Evolutionary conservation across 1,284 basidiomycete genomes (phyloP), one percentile per base, ranked within the genome.

Genomic region (Sporisorium scitamineum): DNA sequence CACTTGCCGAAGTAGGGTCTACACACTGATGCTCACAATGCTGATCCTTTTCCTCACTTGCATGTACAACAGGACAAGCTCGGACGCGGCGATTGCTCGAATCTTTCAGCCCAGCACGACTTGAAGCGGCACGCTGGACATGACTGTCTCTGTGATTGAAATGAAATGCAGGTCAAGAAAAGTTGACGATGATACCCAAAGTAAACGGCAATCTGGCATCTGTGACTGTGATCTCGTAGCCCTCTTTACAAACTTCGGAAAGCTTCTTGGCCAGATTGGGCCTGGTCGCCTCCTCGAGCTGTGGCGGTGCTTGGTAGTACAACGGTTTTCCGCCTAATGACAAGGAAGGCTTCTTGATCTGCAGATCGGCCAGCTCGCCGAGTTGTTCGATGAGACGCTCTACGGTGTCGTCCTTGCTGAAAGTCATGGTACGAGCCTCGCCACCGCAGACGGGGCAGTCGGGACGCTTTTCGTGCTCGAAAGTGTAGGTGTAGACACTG

Each of bases 371-470:
- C 27, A 76, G 24, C 32, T 83, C 82, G 2, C 34, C 29, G 7
- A 85, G 45, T 41, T 61, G 47, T 16, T 83, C 83, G 16, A 84
- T 57, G n/a, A 85, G 41, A 3, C 60, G 54, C 29, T 72, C 65
- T 14, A 85, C 55, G 8, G 63, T 76, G 29, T 60, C 64, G 0
- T 69, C 52, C 18, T 13, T 8, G 10, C 7, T 18, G 9, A 83
- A 65, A 0, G 44, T 22, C 26, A 85, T 24, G 1, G 55, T 37
- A 0, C 81, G 60, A 9, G 64, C 65, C 85, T 97, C 93, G 34
- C 95, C 95, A 4, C 97, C 97, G 84, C 97, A 99, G 5, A 99
- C 97, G 2, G 96, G 96, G 85, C 97, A 99, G 80, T 98, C 94
- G 1, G 90, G 89, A 45, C 94, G 92, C 84, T 92, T 92, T 86